Evolutionary conservation across 2,329 filamentous ascomycete species (phyloP), one percentile per base, ranked within the genome.

Genomic region (Aureobasidium melanogenum): DNA sequence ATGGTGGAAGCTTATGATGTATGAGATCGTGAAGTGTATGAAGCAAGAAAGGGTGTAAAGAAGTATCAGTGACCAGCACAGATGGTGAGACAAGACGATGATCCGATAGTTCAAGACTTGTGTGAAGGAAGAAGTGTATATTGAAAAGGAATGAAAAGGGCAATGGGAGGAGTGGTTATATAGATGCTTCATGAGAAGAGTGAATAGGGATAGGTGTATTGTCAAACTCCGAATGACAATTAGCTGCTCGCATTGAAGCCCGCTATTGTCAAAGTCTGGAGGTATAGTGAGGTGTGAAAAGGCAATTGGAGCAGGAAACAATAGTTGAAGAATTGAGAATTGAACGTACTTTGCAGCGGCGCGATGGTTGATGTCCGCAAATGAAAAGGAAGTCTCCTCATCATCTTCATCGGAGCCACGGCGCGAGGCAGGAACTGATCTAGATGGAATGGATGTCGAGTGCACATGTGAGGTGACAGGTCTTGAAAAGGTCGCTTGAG

Each of bases 331-430:
- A 22, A 47, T n/a, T 32, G 26, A 47, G 34, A 38, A 8, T 14
- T 65, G 57, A 50, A 91, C 90, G 85, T 84, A 94, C 90, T 87
- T 84, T 73, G 89, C 88, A 55, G 84, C 86, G 51, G 88, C 84
- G 61, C 89, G 83, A 70, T 89, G 88, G 68, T 86, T 86, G 80
- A 67, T 87, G 82, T 72, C 87, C 81, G 65, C 85, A 80, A 69
- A 88, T 83, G 65, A 64, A 55, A 67, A 71, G 3, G 69, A 65
- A 57, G 70, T 77, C 34, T 77, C 85, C 70, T 93, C 91, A 69
- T 96, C 90, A 67, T 93, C 89, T 67, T 93, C 88, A 62, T 81
- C 89, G 59, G 93, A 97, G 72, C 96, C 95, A 66, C 92, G 88
- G 66, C 92, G 84, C 64, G 92, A 94, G 32, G 84, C 86, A 50